phyloP scores from a whole-genome alignment of 1,139 yeast genomes.

The Groenewaldozyma sp. region DNA sequence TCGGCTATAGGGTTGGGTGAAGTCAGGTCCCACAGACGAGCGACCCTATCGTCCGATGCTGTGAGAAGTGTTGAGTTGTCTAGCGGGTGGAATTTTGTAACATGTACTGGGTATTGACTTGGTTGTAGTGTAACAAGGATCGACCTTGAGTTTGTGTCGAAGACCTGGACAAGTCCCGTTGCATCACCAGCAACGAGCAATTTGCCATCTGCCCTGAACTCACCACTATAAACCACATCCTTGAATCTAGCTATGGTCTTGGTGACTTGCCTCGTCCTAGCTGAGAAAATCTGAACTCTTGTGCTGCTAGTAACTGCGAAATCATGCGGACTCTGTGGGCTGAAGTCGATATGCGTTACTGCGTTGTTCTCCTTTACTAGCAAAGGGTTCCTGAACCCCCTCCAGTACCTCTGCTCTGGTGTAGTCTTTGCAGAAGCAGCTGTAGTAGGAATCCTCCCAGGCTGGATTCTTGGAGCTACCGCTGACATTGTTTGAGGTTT shows the following conservation, averaged over 20 bases:
- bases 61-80: conserved; percentile 61
- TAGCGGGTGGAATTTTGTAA: conserved; percentile 78
- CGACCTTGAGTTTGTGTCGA: conserved; percentile 75
- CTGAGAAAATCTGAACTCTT: conserved; percentile 82
- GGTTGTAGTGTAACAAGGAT: conserved; percentile 74
- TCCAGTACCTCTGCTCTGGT: conserved; percentile 93
- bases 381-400: conserved; percentile 75
- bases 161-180: conserved; percentile 74
- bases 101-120: conserved; percentile 81
- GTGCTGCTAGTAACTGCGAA: conserved; percentile 92
- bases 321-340: conserved; percentile 80
- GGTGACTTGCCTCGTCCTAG: conserved; percentile 83
- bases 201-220: conserved; percentile 74
- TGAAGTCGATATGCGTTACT: conserved; percentile 78
- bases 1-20: conserved; percentile 65
- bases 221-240: conserved; percentile 83
- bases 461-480: conserved; percentile 55
- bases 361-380: conserved; percentile 91
- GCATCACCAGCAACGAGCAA: conserved; percentile 83
- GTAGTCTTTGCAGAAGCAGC: conserved; percentile 64
- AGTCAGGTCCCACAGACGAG: conserved; percentile 75
- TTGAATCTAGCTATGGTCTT: conserved; percentile 87
- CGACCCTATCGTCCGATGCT: conserved; percentile 85
- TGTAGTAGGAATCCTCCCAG: conserved; percentile 62
- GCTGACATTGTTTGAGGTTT: conserved; percentile 55